Percentiles rank a stretch among this genome's conserved stretches.
phyloP scores from a whole-genome alignment of 2,329 filamentous ascomycete species.

The Escovopsis sp. region DNA sequence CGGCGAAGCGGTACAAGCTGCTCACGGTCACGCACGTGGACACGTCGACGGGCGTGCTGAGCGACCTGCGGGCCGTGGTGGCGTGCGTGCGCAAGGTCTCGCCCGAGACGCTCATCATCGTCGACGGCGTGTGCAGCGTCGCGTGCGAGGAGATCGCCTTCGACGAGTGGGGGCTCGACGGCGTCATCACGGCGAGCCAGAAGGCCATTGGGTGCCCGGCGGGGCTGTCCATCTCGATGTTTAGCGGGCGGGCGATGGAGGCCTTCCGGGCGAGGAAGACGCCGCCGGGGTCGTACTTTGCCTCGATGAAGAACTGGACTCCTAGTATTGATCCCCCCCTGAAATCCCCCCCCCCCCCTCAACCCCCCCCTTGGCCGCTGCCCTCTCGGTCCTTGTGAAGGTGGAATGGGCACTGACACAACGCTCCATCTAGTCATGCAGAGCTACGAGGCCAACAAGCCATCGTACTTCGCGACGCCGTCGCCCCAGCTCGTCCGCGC shows the following conservation, averaged over 20 bases:
- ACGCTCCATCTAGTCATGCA: constrained; percentile 59
- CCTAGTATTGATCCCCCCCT: constrained; percentile 47
- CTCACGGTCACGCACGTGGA: constrained; percentile 95
- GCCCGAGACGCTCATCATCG: constrained; percentile 78
- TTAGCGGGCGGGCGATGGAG: constrained; percentile 75
- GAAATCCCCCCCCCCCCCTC: not conserved
- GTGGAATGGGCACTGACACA: constrained; percentile 5
- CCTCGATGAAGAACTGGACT: constrained; percentile 92
- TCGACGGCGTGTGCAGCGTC: constrained; percentile 95
- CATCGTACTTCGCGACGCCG: constrained; percentile 94
- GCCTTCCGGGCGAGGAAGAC: constrained; percentile 66
- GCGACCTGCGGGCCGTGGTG: constrained; percentile 71
- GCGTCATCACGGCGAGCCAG: constrained; percentile 84
- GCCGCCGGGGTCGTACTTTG: constrained; percentile 79
- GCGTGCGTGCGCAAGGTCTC: constrained; percentile 75
- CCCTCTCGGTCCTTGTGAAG: too few species aligned
- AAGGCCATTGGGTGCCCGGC: constrained; percentile 95
- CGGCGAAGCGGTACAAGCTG: constrained; percentile 84
- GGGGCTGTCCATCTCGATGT: constrained; percentile 87
- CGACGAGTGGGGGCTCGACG: constrained; percentile 87
- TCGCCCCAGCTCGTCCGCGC: constrained; percentile 89
- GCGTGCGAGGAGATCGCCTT: constrained; percentile 93
- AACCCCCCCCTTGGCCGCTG: too few species aligned
- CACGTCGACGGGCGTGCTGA: constrained; percentile 90
- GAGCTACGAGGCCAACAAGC: constrained; percentile 96